A percentile compares a stretch with the other conserved stretches of the same genome.
These are phyloP conservation scores for Botryotinia globosa DNA, from an alignment of 2,329 filamentous ascomycete genomes.

Conservation along the genomic window DNA sequence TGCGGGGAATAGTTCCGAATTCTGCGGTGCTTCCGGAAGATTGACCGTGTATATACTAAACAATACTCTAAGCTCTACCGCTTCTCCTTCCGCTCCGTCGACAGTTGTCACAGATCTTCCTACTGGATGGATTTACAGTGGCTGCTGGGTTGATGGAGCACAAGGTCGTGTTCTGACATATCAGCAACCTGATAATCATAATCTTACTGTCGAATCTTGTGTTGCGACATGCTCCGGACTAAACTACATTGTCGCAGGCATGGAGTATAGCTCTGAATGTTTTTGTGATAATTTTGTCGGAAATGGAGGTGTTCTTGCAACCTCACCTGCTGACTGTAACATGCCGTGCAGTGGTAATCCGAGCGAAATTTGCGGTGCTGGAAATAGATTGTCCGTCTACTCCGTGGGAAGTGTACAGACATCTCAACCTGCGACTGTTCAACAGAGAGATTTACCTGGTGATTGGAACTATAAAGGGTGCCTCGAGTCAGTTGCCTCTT, in stretches of 20 bases:
- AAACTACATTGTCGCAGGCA: conserved; percentile 30
- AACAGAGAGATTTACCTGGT: conserved; percentile 32
- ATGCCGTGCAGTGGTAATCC: conserved; percentile 35
- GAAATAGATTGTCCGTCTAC: conserved; percentile 34
- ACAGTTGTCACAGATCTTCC: conserved; percentile 24
- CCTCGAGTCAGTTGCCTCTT: conserved; percentile 52
- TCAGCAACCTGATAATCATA: conserved; percentile 25
- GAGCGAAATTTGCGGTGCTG: conserved; percentile 39
- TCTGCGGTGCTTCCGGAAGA: conserved; percentile 39
- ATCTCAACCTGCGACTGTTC: conserved; percentile 27
- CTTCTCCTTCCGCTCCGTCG: conserved; percentile 1
- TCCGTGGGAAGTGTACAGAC: conserved; percentile 26
- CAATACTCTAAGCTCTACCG: conserved; percentile 9
- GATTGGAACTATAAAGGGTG: conserved; percentile 36
- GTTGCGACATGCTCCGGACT: conserved; percentile 31
- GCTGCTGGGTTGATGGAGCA: conserved; percentile 29
- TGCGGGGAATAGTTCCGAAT: conserved; percentile 36
- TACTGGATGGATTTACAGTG: conserved; percentile 29
- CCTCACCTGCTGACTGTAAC: conserved; percentile 35
- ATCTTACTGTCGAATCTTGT: conserved; percentile 37
- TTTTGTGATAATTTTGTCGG: conserved; percentile 35
- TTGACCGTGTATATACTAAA: conserved; percentile 30
- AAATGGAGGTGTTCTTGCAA: conserved; percentile 28
- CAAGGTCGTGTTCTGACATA: conserved; percentile 27
- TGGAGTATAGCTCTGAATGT: conserved; percentile 28